Conservation (phyloP, 768 basidiomycete species). For the Pleurotus tuoliensis region DNA sequence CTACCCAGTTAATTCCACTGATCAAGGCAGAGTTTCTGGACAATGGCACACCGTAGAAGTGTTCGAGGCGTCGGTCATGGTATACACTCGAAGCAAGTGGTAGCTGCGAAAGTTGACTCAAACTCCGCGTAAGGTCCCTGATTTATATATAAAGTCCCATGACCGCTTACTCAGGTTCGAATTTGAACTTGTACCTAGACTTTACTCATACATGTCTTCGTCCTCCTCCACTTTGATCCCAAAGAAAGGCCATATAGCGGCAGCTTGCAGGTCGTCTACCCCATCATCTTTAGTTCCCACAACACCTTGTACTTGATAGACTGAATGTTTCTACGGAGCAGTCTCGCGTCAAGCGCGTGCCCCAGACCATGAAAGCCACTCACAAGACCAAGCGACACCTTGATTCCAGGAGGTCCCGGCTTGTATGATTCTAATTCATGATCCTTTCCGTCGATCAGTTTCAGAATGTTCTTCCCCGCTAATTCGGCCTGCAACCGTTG, state of each 20-base stretch:
- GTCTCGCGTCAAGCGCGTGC: not conserved
- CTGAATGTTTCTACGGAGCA: conserved; percentile 31
- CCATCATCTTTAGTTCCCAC: conserved; percentile 42
- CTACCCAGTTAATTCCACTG: not conserved
- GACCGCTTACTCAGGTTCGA: too few species aligned
- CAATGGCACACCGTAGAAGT: not conserved
- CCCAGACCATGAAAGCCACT: conserved; percentile 15
- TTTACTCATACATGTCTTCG: conserved; percentile 26
- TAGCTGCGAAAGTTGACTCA: not conserved
- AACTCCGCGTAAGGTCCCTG: too few species aligned
- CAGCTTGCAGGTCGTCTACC: conserved; percentile 44
- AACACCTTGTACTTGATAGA: conserved; percentile 43
- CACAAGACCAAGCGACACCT: conserved; percentile 59
- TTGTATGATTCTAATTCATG: conserved; percentile 40
- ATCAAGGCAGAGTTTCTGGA: not conserved
- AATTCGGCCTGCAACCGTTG: conserved; percentile 32
- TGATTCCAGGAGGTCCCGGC: conserved; percentile 51
- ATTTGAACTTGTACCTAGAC: not conserved
- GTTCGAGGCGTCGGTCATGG: not conserved
- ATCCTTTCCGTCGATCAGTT: conserved; percentile 31
- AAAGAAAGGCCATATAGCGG: conserved; percentile 41
- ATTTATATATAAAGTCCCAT: too few species aligned
- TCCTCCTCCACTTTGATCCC: conserved; percentile 37
- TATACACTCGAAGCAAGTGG: not conserved
- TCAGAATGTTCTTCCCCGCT: conserved; percentile 52